These are phyloP conservation scores for Fomitopsis pulvina DNA, from an alignment of 768 basidiomycete genomes.

Conservation along the genomic window DNA sequence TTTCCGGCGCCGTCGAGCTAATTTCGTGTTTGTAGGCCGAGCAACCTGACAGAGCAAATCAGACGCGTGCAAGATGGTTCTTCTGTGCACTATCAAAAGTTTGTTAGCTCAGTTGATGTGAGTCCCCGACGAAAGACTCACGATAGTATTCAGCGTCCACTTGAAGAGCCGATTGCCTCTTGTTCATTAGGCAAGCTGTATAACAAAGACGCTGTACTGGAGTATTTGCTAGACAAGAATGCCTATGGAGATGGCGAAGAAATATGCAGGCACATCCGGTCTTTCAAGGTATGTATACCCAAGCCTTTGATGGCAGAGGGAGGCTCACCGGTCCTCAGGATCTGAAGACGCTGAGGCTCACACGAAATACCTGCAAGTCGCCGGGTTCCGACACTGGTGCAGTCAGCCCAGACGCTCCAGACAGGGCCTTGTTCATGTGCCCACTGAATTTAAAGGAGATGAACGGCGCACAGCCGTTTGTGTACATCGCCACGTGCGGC, in stretches of 20 bases:
- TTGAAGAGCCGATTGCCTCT: slow-evolving; percentile 86
- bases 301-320: background rate
- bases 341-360: slow-evolving; percentile 76
- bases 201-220: slow-evolving; percentile 91
- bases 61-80: slow-evolving; percentile 82
- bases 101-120: slow-evolving; percentile 11
- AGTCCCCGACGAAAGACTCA: background rate
- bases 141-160: slow-evolving; percentile 47
- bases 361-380: slow-evolving; percentile 49
- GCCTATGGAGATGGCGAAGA: slow-evolving; percentile 87
- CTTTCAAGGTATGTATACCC: slow-evolving; percentile 64
- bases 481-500: slow-evolving; percentile 80
- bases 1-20: background rate
- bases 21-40: slow-evolving; percentile 45
- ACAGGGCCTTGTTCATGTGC: slow-evolving; percentile 74
- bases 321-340: slow-evolving; percentile 45
- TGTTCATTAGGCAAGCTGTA: slow-evolving; percentile 92
- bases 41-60: slow-evolving; percentile 86
- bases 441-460: slow-evolving; percentile 91
- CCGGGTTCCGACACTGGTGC: slow-evolving; percentile 26
- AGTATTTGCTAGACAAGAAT: slow-evolving; percentile 78
- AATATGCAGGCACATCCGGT: slow-evolving; percentile 89
- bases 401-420: slow-evolving; percentile 32
- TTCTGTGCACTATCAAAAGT: slow-evolving; percentile 97
- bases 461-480: slow-evolving; percentile 86